These are phyloP conservation scores for Pythium aquatile DNA, from an alignment of 352 stramenopile genomes.

Conservation along the genomic window DNA sequence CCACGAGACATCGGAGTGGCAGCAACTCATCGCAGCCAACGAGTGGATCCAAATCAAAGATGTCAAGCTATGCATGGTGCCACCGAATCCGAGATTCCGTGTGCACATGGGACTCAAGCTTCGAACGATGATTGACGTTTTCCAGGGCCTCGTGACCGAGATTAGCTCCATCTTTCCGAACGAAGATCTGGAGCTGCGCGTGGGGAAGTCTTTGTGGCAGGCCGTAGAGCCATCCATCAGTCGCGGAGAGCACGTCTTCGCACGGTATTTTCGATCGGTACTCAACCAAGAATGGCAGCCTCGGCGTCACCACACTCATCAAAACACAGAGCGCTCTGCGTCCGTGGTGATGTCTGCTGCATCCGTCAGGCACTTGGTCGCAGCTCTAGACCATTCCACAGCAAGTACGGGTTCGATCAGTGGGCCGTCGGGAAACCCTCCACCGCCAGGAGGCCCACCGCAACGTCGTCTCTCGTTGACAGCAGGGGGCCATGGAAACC, in stretches of 20 bases:
- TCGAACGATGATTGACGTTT: constrained; percentile 50
- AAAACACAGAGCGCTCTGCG: constrained; percentile 13
- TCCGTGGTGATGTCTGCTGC: constrained; percentile 17
- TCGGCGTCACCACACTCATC: not conserved
- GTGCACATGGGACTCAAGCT: constrained; percentile 69
- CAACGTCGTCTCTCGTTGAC: constrained; percentile 17
- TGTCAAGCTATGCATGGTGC: constrained; percentile 42
- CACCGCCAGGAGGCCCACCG: not conserved
- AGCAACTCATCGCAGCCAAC: constrained; percentile 36
- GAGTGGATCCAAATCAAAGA: constrained; percentile 61
- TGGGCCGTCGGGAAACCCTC: not conserved
- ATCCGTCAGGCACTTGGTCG: constrained; percentile 25
- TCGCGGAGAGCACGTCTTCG: constrained; percentile 69
- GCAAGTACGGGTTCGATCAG: constrained; percentile 8
- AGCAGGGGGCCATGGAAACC: not conserved
- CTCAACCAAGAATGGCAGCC: constrained; percentile 44
- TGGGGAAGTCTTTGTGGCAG: constrained; percentile 55
- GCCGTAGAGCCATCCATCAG: constrained; percentile 49
- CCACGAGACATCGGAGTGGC: constrained; percentile 37
- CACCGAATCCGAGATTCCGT: constrained; percentile 58
- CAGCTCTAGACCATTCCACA: constrained; percentile 27
- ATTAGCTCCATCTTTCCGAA: constrained; percentile 77
- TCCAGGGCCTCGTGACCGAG: constrained; percentile 63
- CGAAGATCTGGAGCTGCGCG: constrained; percentile 53
- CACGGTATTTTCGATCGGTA: constrained; percentile 67